Evolutionary conservation across 1,139 yeast genomes (phyloP).

Genomic region (Hyphopichia burtonii): DNA sequence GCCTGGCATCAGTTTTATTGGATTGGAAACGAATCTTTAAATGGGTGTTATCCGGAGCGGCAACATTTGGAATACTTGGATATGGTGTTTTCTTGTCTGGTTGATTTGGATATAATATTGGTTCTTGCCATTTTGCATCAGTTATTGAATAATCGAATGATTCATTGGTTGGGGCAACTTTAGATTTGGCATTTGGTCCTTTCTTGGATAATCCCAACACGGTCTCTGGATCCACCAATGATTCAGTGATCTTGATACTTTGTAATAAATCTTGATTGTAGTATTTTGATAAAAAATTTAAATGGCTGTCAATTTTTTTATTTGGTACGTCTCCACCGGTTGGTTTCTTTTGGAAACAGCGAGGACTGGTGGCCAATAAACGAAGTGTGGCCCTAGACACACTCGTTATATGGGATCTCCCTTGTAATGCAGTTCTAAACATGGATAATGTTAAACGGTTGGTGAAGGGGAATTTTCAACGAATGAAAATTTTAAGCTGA

Average conservation of each 20-base stretch:
- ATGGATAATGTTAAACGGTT: not conserved
- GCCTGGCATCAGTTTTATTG: not conserved
- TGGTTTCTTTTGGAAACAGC: not conserved
- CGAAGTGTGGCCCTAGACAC: not conserved
- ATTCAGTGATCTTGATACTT: slow-evolving; percentile 78
- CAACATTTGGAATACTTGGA: slow-evolving; percentile 42
- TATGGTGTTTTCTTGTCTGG: slow-evolving; percentile 39
- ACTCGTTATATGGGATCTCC: not conserved
- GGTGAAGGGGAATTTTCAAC: not conserved
- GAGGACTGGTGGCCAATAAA: not conserved
- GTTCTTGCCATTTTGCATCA: slow-evolving; percentile 50
- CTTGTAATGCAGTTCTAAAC: slow-evolving; percentile 1
- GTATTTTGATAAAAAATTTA: slow-evolving; percentile 62
- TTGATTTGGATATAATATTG: slow-evolving; percentile 48
- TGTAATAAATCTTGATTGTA: slow-evolving; percentile 77
- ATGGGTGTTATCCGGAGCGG: slow-evolving; percentile 41
- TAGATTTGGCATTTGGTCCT: slow-evolving; percentile 32
- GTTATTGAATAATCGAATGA: slow-evolving; percentile 29
- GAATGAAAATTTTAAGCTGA: not conserved
- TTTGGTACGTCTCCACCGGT: not conserved
- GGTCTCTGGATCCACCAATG: slow-evolving; percentile 64
- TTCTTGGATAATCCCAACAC: slow-evolving; percentile 34
- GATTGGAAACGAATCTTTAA: slow-evolving; percentile 36
- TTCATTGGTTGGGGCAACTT: slow-evolving; percentile 29
- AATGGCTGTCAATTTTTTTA: slow-evolving; percentile 40